Conservation (phyloP, 2,329 filamentous ascomycete genomes). For the Neonectria neomacrospora region DNA sequence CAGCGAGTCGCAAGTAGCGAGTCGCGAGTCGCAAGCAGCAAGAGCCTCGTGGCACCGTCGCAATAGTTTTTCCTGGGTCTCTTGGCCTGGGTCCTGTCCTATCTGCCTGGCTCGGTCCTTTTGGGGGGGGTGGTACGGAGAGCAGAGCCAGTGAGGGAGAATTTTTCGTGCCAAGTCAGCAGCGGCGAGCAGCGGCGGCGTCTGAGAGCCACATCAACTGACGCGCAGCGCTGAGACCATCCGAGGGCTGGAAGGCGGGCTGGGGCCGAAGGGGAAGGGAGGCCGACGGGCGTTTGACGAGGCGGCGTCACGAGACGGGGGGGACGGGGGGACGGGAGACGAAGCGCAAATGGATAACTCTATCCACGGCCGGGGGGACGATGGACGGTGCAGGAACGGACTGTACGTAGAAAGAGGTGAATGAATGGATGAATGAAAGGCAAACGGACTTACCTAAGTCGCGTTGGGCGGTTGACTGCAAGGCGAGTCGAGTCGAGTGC, state of each 20-base stretch:
- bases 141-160: constrained; percentile 44
- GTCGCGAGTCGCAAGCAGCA: constrained; percentile 14
- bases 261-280: constrained; percentile 35
- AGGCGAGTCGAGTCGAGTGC: constrained; percentile 28
- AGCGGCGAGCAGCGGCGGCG: constrained; percentile 18
- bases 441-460: constrained; percentile 49
- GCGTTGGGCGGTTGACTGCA: constrained; percentile 45
- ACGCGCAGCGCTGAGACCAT: constrained; percentile 44
- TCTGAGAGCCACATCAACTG: constrained; percentile 27
- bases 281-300: constrained; percentile 31
- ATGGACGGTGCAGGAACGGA: constrained; percentile 17
- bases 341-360: constrained; percentile 30
- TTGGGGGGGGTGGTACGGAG: constrained; percentile 27
- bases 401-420: constrained; percentile 37
- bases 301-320: constrained; percentile 28
- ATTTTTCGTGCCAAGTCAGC: constrained; percentile 46
- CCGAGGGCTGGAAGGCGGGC: constrained; percentile 28
- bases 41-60: constrained; percentile 15
- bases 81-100: constrained; percentile 3
- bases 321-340: constrained; percentile 19
- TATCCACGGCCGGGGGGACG: constrained; percentile 30
- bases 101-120: constrained; percentile 9
- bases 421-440: constrained; percentile 39
- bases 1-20: constrained; percentile 9
- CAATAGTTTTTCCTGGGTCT: constrained; percentile 5